Conservation (phyloP, 2,329 filamentous ascomycete species). For the Claviceps pazoutovae region DNA sequence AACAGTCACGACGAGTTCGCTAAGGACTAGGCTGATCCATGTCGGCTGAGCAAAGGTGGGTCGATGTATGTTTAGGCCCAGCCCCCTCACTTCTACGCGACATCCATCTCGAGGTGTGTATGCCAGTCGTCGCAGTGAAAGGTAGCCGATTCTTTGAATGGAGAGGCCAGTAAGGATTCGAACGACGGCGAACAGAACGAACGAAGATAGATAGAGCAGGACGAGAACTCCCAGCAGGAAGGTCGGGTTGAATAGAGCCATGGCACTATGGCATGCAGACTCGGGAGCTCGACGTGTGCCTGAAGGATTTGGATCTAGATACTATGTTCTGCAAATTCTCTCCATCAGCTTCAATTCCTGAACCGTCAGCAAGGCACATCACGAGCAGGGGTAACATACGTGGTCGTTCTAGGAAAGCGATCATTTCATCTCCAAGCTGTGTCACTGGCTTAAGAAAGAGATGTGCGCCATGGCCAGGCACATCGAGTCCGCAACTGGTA, state of each 20-base stretch:
- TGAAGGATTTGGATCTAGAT: background rate
- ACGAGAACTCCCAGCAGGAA: constrained; percentile 79
- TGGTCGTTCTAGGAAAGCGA: background rate
- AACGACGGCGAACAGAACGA: constrained; percentile 83
- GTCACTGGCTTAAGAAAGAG: constrained; percentile 3
- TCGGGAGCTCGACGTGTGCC: background rate
- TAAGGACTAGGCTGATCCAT: constrained; percentile 82
- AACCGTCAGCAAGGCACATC: background rate
- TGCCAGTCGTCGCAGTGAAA: constrained; percentile 78
- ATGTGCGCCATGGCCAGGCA: constrained; percentile 2
- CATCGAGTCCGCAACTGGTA: background rate
- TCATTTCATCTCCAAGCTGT: background rate
- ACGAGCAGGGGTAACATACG: background rate
- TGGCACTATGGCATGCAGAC: constrained; percentile 15
- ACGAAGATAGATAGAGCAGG: constrained; percentile 78
- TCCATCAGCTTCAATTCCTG: background rate
- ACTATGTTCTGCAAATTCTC: background rate
- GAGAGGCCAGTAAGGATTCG: constrained; percentile 89
- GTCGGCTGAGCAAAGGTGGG: constrained; percentile 96
- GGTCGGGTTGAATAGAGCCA: constrained; percentile 58
- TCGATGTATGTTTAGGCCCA: constrained; percentile 78
- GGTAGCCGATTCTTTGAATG: constrained; percentile 87
- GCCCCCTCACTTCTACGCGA: constrained; percentile 74
- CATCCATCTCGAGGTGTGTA: constrained; percentile 83
- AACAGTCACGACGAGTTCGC: constrained; percentile 71